phyloP scores from a whole-genome alignment of 495 filamentous ascomycete species.

The Schizothecium vesticola region DNA sequence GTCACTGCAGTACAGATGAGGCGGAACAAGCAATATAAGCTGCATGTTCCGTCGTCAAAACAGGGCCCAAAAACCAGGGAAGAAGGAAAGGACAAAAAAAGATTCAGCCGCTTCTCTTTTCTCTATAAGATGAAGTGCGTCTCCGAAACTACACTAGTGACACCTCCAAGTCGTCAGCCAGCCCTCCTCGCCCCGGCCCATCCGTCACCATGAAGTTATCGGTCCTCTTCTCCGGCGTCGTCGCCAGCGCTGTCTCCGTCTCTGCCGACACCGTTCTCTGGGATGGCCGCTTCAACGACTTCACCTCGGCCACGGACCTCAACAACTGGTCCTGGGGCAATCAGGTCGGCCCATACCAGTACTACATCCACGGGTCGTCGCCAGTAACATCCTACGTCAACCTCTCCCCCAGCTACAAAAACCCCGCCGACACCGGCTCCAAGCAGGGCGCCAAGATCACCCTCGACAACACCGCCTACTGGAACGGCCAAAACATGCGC shows the following conservation, averaged over 20 bases:
- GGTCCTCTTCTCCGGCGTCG: constrained; percentile 20
- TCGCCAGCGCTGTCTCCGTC: constrained; percentile 20
- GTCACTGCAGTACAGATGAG: background rate
- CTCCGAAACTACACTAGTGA: background rate
- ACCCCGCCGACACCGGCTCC: constrained; percentile 58
- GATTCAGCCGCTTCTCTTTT: background rate
- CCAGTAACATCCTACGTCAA: constrained; percentile 54
- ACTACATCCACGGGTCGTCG: constrained; percentile 64
- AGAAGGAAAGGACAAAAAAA: background rate
- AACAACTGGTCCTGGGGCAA: constrained; percentile 62
- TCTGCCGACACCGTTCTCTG: constrained; percentile 47
- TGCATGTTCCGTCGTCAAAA: background rate
- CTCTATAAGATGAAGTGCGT: background rate
- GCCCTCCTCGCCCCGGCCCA: background rate
- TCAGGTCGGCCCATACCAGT: constrained; percentile 64
- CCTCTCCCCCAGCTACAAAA: constrained; percentile 53
- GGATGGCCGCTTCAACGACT: constrained; percentile 59
- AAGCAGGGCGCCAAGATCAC: constrained; percentile 64
- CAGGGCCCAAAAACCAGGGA: background rate
- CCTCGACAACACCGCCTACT: constrained; percentile 58
- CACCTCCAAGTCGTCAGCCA: background rate
- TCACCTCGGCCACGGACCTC: constrained; percentile 45
- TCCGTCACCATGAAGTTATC: constrained; percentile 24
- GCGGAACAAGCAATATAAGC: background rate
- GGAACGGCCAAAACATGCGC: constrained; percentile 54